Evolutionary conservation across 1,139 yeast genomes (phyloP), one percentile per base, ranked within the genome.

Genomic region (Sugiyamaella grinbergsii): DNA sequence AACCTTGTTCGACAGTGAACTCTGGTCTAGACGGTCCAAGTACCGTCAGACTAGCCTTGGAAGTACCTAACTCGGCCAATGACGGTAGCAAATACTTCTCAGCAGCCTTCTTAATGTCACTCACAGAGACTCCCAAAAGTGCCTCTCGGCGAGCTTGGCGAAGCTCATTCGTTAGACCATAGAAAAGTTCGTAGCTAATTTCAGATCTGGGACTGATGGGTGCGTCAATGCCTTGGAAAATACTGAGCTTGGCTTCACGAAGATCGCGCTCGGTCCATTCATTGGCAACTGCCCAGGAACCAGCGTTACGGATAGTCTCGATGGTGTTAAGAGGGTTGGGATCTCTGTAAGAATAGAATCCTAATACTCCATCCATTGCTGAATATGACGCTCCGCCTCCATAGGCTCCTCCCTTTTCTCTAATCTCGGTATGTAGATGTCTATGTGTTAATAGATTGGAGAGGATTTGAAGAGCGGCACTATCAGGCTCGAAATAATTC

Each of bases 361-460:
- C 80, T 61, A 91, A 79, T 1, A 83, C 66, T 0, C 98, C 98
- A 50, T 87, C 90, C 24, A 89, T 67, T 0, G 94, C 91, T 63
- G 85, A 88, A 65, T 83, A 91, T 15, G 79, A 74, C 13, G 95
- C 85, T 2, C 98, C 98, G 10, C 96, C 98, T 6, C 98, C 98
- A 64, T 93, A 93, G 0, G 98, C 98, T 50, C 98, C 98, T 55
- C 96, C 96, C 62, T 93, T 82, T 67, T 93, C 98, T 60, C 98
- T 80, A 39, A 93, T 83, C 56, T 90, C 96, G 10, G 89, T 81
- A 67, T 93, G 98, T 45, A 94, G 74, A 59, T 87, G 81, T 64
- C 87, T 86, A 69, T 85, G 91, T 0, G 96, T 83, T 58, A 91
- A 70, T 51, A 93, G 68, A 61, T 86, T 94, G 1, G 97, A 78